phyloP scores from a whole-genome alignment of 2,329 filamentous ascomycete genomes.

The Cladosporium sp. region DNA sequence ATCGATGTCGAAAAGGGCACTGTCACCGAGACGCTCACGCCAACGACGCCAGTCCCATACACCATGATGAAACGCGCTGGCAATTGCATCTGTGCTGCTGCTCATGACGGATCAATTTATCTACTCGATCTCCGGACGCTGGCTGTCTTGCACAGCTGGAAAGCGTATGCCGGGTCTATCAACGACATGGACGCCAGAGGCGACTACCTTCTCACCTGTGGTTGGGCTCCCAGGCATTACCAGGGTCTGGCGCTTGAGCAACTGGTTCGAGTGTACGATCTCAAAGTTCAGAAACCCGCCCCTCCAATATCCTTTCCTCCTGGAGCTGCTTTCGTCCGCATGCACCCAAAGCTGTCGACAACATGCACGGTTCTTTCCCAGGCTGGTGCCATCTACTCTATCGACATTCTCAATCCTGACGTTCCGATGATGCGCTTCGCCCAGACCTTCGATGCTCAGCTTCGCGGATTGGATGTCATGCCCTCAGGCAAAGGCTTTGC shows the following conservation, averaged over 20 bases:
- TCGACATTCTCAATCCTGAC: conserved; percentile 92
- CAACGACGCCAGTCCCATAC: conserved; percentile 54
- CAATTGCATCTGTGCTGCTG: conserved; percentile 89
- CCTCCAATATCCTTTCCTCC: conserved; percentile 89
- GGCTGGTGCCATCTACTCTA: conserved; percentile 88
- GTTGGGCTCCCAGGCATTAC: conserved; percentile 79
- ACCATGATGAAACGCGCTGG: conserved; percentile 84
- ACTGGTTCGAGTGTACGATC: conserved; percentile 90
- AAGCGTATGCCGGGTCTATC: conserved; percentile 81
- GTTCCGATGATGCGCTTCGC: conserved; percentile 80
- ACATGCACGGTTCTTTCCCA: conserved; percentile 93
- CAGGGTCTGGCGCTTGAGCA: conserved; percentile 81
- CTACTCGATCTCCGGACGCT: conserved; percentile 78
- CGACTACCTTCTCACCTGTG: conserved; percentile 93
- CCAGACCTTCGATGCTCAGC: conserved; percentile 65
- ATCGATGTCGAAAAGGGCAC: conserved; percentile 58
- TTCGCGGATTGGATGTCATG: conserved; percentile 80
- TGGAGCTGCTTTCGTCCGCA: conserved; percentile 88
- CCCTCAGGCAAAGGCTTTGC: conserved; percentile 83
- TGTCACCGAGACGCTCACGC: conserved; percentile 38
- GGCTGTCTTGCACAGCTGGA: conserved; percentile 79
- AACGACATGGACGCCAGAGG: conserved; percentile 97
- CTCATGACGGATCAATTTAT: conserved; percentile 75
- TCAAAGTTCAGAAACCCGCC: conserved; percentile 84
- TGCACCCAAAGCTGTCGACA: conserved; percentile 94